Base-by-base conservation (phyloP, 1,139 yeast genomes). In the Saccharomyces hybrid region DNA sequence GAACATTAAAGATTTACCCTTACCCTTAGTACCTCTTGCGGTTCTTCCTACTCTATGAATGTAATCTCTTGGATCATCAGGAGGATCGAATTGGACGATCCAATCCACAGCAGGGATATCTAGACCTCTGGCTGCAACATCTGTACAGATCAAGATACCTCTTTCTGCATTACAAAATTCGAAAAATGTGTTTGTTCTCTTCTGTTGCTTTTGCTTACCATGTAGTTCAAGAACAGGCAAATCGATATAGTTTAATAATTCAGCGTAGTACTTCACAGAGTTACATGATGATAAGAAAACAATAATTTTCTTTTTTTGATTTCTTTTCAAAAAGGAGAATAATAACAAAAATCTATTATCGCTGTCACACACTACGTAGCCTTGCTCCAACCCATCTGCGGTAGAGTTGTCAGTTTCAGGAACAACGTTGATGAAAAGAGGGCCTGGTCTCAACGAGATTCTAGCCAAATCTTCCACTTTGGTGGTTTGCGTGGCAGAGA, bases 51-150 rank as follows among this genome's bases (percentile, higher is more conserved):
- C 98, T 72, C 98, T 84, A 74, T 93, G 99, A 65, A 93, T 91
- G 69, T 93, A 93, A 74, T 91, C 97, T 74, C 97, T 84, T 71
- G 98, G 98, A 74, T 93, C 98, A 84, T 93, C 98, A 70, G 98
- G 98, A 51, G 98, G 98, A 71, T 93, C 97, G 64, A 88, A 90
- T 75, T 93, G 98, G 59, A 93, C 84, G 65, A 93, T 93, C 96
- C 98, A 93, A 74, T 91, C 97, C 54, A 93, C 98, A 29, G 95
- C 87, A 52, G 97, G 97, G 61, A 93, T 91, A 75, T 93, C 99
- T 62, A 93, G 81, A 14, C 99, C 99, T 78, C 99, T 83, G 11
- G 99, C 98, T 26, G 98, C 99, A 62, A 93, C 98, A 73, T 93
- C 98, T 0, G 99, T 93, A 75, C 98, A 93, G 52, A 93, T 80